These are phyloP conservation scores for Drechmeria coniospora DNA, from an alignment of 2,329 filamentous ascomycete species.

Conservation along the genomic window DNA sequence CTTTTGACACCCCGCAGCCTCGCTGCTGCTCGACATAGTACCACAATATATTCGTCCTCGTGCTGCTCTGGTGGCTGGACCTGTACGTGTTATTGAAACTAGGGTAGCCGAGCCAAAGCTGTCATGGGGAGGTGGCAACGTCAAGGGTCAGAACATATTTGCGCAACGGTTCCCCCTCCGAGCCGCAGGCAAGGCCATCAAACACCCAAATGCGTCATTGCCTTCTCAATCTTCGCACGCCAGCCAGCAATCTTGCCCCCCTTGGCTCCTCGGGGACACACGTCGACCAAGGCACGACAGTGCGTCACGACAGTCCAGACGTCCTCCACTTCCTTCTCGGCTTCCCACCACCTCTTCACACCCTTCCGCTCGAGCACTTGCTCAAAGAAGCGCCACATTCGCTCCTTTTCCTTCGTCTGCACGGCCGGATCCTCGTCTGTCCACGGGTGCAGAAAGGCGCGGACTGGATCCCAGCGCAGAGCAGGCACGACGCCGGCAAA, in stretches of 20 bases:
- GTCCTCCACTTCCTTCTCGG: slow-evolving; percentile 7
- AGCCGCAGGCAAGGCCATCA: no score
- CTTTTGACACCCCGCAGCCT: no score
- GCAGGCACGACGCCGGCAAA: slow-evolving; percentile 20
- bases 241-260: slow-evolving; percentile 9
- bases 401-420: slow-evolving; percentile 9
- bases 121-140: no score
- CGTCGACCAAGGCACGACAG: slow-evolving; percentile 14
- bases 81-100: no score
- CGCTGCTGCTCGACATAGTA: no score
- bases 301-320: slow-evolving; percentile 14
- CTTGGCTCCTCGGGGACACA: slow-evolving; percentile 10
- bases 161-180: no score
- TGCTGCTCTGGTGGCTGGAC: no score
- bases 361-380: slow-evolving; percentile 8
- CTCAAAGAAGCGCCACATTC: slow-evolving; percentile 11
- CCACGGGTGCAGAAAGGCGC: slow-evolving; percentile 17
- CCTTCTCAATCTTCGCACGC: no score
- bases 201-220: no score
- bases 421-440: slow-evolving; percentile 10
- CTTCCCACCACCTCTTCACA: slow-evolving; percentile 5
- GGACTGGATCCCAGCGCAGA: slow-evolving; percentile 17
- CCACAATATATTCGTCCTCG: no score
- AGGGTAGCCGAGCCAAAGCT: no score
- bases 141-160: no score